Evolutionary conservation across 2,329 filamentous ascomycete species (phyloP), one percentile per base, ranked within the genome.

Genomic region (Dactylonectria macrodidyma): DNA sequence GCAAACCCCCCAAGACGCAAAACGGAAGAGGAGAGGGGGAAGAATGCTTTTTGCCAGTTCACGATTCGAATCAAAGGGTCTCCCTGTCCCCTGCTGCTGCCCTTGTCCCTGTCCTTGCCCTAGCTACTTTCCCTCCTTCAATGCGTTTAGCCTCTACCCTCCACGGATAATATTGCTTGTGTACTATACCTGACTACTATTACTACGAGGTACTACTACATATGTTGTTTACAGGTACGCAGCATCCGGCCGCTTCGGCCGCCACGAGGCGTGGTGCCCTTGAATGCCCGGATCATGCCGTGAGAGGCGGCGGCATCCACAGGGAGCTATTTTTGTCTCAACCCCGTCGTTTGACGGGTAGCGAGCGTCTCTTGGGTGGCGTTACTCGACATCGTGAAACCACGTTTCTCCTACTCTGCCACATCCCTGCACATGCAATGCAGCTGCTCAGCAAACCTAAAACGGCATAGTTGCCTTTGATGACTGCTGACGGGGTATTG

Each of bases 341-440:
- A 57, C 19, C 6, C 24, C 54, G 62, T 67, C 55, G 59, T 33
- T 33, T 10, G 10, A 36, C 12, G 36, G 51, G 16, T 22, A 36
- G 51, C 12, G 41, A 44, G 41, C 16, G 12, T 51, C 52, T 46
- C 62, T 34, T 34, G n/a, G 34, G 46, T 71, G 65, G 69, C 65
- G 65, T 64, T 59, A 22, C 56, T 65, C 64, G 57, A 61, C 66
- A 65, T 75, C 62, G 70, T 74, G 73, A 75, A 75, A 75, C 73
- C 68, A 62, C 63, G 57, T 65, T 69, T 71, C 63, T 67, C 38
- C 47, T 59, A 44, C 57, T 62, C 48, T 30, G 24, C 50, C 33
- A 58, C 46, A 68, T 54, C 68, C 68, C 57, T 66, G 63, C 47
- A 30, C 54, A 47, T 55, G 34, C 63, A 63, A 75, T 68, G 73